Conservation (phyloP, 2,329 filamentous ascomycete genomes). For the Fusarium protoensiforme region DNA sequence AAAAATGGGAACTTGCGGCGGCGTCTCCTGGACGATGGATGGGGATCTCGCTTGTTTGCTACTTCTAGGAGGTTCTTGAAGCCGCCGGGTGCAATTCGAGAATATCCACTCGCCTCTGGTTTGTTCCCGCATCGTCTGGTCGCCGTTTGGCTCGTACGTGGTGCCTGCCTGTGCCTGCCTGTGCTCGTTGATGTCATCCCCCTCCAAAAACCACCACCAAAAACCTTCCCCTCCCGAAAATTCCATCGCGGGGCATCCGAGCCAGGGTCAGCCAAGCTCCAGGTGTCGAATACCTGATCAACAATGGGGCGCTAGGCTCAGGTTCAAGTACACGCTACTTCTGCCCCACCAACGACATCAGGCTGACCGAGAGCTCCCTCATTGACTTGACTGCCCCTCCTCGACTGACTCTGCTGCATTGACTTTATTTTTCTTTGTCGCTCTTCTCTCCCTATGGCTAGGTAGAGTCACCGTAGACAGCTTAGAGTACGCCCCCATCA, state of each 20-base stretch:
- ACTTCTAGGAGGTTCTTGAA: slow-evolving; percentile 22
- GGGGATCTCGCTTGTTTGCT: slow-evolving; percentile 23
- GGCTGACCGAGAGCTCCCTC: slow-evolving; percentile 24
- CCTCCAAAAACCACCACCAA: slow-evolving; percentile 19
- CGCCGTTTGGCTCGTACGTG: slow-evolving; percentile 5
- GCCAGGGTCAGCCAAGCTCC: slow-evolving; percentile 19
- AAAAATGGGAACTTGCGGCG: slow-evolving; percentile 17
- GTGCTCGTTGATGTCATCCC: slow-evolving; percentile 47
- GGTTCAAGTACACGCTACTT: slow-evolving; percentile 26
- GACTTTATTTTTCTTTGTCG: slow-evolving; percentile 22
- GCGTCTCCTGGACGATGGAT: slow-evolving; percentile 26
- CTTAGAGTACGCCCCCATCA: slow-evolving; percentile 28
- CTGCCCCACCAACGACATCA: slow-evolving; percentile 36
- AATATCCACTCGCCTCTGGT: slow-evolving; percentile 3
- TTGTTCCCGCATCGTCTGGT: slow-evolving; percentile 28
- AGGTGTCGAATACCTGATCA: slow-evolving; percentile 32
- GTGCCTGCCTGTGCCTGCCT: background rate
- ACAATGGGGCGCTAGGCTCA: rapidly evolving
- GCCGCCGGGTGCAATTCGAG: background rate
- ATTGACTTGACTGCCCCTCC: slow-evolving; percentile 33
- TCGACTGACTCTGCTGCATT: slow-evolving; percentile 21
- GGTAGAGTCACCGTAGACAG: slow-evolving; percentile 2
- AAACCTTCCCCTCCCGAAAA: slow-evolving; percentile 41
- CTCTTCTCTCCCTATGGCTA: slow-evolving; percentile 37
- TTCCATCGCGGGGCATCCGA: slow-evolving; percentile 47